These are phyloP conservation scores for Globisporangium rhizosaccharum DNA, from an alignment of 352 stramenopile genomes.

Conservation along the genomic window DNA sequence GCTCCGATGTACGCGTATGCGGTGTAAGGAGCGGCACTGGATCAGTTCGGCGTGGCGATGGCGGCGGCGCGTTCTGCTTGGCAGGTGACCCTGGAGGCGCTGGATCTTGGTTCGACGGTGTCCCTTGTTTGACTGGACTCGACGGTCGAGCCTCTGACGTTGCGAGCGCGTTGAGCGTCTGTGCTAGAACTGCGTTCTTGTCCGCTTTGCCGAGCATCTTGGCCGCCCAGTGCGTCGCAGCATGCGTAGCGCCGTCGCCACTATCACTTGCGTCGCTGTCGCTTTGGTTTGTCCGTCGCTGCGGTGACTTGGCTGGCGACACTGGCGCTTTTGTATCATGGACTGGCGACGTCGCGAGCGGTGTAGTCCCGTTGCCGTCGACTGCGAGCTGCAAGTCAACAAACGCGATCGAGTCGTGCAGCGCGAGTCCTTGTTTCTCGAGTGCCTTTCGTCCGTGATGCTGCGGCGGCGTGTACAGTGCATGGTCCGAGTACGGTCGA, in stretches of 20 bases:
- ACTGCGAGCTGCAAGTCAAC: constrained; percentile 50
- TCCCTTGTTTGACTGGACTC: constrained; percentile 11
- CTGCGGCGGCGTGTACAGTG: constrained; percentile 53
- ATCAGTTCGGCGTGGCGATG: neutral
- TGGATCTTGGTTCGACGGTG: constrained; percentile 1
- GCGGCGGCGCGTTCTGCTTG: constrained; percentile 1
- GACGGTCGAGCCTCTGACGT: constrained; percentile 11
- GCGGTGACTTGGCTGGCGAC: constrained; percentile 8
- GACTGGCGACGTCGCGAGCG: neutral
- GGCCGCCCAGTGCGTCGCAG: constrained; percentile 52
- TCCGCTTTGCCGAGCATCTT: constrained; percentile 54
- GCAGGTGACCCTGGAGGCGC: constrained; percentile 19
- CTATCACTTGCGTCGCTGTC: constrained; percentile 5
- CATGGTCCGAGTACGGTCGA: constrained; percentile 70
- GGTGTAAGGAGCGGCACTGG: neutral
- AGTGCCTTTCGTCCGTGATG: constrained; percentile 18
- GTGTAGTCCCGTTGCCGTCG: constrained; percentile 17
- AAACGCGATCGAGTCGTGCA: constrained; percentile 61
- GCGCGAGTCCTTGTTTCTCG: constrained; percentile 19
- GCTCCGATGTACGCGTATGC: constrained; percentile 32
- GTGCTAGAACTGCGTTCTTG: constrained; percentile 44
- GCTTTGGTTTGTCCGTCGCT: constrained; percentile 3
- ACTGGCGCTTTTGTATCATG: neutral
- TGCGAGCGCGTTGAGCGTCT: constrained; percentile 57
- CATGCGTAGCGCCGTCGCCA: constrained; percentile 8